Evolutionary conservation across 129 eudicot species (phyloP).

Genomic region (Arctium minus): DNA sequence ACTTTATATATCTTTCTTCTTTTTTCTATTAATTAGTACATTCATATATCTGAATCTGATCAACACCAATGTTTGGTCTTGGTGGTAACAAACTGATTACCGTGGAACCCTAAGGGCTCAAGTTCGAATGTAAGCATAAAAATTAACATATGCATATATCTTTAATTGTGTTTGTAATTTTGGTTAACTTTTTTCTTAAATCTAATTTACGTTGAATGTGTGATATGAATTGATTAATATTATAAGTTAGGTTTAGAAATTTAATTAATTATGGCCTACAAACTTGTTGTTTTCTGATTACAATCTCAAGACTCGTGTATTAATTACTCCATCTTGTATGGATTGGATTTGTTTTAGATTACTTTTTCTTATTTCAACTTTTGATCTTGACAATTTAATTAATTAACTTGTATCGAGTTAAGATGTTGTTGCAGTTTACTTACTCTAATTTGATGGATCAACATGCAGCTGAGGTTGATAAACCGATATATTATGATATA

Average conservation of each 20-base stretch:
- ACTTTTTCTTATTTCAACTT: too few relatives aligned
- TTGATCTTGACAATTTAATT: too few relatives aligned
- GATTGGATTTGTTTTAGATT: too few relatives aligned
- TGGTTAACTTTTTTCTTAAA: neutral
- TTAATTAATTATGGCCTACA: too few relatives aligned
- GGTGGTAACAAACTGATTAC: conserved; percentile 47
- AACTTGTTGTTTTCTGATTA: too few relatives aligned
- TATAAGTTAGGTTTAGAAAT: too few relatives aligned
- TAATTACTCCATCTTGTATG: neutral
- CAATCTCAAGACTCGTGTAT: too few relatives aligned
- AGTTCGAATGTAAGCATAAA: conserved; percentile 50
- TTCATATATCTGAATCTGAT: neutral
- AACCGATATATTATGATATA: conserved; percentile 75
- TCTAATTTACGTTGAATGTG: too few relatives aligned
- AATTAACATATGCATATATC: too few relatives aligned
- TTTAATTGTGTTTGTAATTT: neutral
- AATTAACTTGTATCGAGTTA: neutral
- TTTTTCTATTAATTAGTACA: neutral
- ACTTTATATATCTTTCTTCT: neutral
- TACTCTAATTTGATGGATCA: neutral
- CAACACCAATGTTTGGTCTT: conserved; percentile 38
- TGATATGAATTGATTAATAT: too few relatives aligned
- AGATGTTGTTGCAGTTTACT: neutral
- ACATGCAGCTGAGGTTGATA: conserved; percentile 76
- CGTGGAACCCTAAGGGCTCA: conserved; percentile 72